Evolutionary conservation across 257 asterid genomes (phyloP).

Genomic region (Plantago ovata): DNA sequence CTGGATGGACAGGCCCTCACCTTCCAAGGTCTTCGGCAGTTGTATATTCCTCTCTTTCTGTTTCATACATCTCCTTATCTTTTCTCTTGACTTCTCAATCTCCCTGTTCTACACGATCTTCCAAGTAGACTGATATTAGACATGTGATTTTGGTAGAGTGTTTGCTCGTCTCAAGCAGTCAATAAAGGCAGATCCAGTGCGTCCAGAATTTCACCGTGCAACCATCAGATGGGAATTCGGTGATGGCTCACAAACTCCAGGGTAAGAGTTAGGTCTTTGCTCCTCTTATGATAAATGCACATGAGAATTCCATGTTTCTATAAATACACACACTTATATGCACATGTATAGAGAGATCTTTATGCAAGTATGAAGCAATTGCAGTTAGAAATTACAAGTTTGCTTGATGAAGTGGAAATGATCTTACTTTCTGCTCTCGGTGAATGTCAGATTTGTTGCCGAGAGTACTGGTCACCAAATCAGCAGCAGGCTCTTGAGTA

Average conservation of each 20-base stretch:
- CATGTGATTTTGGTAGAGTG: constrained; percentile 47
- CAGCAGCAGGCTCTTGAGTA: constrained; percentile 88
- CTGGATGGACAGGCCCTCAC: constrained; percentile 86
- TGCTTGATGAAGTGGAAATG: constrained; percentile 13
- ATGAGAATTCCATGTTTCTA: too few relatives aligned
- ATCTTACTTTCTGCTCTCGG: constrained; percentile 11
- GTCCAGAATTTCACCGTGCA: constrained; percentile 85
- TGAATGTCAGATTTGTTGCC: constrained; percentile 66
- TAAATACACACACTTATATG: neutral
- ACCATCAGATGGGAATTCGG: constrained; percentile 60
- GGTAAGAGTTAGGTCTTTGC: constrained; percentile 44
- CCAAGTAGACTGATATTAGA: constrained; percentile 21
- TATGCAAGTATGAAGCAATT: neutral
- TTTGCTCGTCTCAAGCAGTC: constrained; percentile 83
- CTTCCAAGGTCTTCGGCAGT: constrained; percentile 68
- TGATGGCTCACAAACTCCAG: constrained; percentile 50
- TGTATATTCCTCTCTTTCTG: constrained; percentile 20
- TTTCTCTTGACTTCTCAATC: too few relatives aligned
- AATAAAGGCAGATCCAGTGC: constrained; percentile 64
- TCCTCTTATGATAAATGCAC: neutral
- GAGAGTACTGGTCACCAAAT: constrained; percentile 92
- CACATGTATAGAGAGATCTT: neutral
- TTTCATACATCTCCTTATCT: constrained; percentile 16
- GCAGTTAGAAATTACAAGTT: constrained; percentile 17
- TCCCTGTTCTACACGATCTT: constrained; percentile 14